phyloP scores from a whole-genome alignment of 805 yeast species.

The Lipomyces kockii region DNA sequence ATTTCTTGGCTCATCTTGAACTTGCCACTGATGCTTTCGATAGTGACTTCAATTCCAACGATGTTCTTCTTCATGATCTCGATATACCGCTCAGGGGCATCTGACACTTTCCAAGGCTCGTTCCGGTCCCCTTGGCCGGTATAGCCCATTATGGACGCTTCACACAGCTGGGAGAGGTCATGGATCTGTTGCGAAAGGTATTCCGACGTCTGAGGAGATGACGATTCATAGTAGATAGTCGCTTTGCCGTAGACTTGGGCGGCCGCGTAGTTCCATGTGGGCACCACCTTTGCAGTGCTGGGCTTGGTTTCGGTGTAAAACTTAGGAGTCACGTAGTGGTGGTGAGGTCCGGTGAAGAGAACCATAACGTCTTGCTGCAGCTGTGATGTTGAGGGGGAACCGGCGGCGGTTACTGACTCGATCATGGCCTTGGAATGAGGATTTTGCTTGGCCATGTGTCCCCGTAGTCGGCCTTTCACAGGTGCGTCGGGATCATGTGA shows the following conservation, averaged over 20 bases:
- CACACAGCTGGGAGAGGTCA: conserved; percentile 55
- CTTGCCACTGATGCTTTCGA: conserved; percentile 54
- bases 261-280: conserved; percentile 69
- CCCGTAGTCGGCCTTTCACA: conserved; percentile 52
- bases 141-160: conserved; percentile 42
- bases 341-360: conserved; percentile 56
- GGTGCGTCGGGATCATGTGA: conserved; percentile 44
- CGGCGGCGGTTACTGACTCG: conserved; percentile 35
- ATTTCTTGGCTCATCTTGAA: conserved; percentile 63
- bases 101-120: conserved; percentile 56
- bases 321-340: conserved; percentile 59
- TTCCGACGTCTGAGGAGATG: neutral
- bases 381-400: conserved; percentile 41
- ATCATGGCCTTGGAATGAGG: conserved; percentile 49
- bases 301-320: conserved; percentile 62
- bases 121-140: conserved; percentile 38
- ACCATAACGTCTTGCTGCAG: conserved; percentile 52
- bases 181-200: conserved; percentile 54
- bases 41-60: conserved; percentile 60
- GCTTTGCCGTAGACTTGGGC: conserved; percentile 63
- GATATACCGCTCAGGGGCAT: conserved; percentile 59
- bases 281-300: conserved; percentile 63
- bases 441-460: conserved; percentile 60
- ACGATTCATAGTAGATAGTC: conserved; percentile 48
- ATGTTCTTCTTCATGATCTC: conserved; percentile 54